A percentile compares a stretch with the other conserved stretches of the same genome.
Evolutionary conservation across 352 stramenopile genomes (phyloP).

Genomic region (Phytopythium montanum): DNA sequence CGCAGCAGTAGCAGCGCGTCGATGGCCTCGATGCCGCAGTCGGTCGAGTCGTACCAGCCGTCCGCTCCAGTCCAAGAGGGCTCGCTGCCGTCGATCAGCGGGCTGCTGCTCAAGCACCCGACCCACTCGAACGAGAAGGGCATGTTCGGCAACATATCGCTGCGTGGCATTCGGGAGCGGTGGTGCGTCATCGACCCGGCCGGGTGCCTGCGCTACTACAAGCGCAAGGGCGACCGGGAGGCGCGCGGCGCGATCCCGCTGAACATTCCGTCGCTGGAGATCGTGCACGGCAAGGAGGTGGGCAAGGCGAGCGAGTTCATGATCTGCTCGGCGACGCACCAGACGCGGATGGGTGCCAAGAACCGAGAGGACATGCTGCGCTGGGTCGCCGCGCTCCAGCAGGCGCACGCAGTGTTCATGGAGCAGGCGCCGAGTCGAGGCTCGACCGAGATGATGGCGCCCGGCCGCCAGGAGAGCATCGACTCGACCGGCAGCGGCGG

Average conservation of each 20-base stretch:
- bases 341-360: conserved; percentile 75
- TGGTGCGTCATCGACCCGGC: conserved; percentile 70
- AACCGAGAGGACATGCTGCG: conserved; percentile 62
- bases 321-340: conserved; percentile 67
- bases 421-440: conserved; percentile 19
- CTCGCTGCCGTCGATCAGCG: conserved; percentile 39
- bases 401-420: conserved; percentile 51
- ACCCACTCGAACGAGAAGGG: conserved; percentile 78
- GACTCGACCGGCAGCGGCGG: conserved; percentile 22
- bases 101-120: conserved; percentile 69
- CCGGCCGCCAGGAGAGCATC: conserved; percentile 11
- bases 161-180: conserved; percentile 67
- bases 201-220: conserved; percentile 74
- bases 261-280: conserved; percentile 61
- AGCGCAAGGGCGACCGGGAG: conserved; percentile 73
- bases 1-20: conserved; percentile 60
- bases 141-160: conserved; percentile 73
- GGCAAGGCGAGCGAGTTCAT: conserved; percentile 75
- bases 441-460: conserved; percentile 19
- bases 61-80: conserved; percentile 13
- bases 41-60: conserved; percentile 44
- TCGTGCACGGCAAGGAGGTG: conserved; percentile 65
- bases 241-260: conserved; percentile 63
- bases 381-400: conserved; percentile 62
- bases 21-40: conserved; percentile 41